Evolutionary conservation across 768 basidiomycete genomes (phyloP), one percentile per base, ranked within the genome.

Genomic region (Tephrocybe rancida): DNA sequence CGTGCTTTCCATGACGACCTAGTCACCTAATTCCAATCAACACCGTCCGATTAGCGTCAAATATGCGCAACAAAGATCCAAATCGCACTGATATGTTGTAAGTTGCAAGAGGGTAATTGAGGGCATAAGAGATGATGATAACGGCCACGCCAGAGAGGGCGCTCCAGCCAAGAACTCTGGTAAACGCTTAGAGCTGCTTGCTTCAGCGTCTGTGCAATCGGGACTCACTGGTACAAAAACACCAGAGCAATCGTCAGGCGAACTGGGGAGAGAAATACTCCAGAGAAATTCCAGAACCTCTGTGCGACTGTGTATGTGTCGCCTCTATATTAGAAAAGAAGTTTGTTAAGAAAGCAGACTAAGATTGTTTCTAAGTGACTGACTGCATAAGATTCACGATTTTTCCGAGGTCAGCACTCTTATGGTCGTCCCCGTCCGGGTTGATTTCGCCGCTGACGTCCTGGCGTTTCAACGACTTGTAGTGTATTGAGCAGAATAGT

Each of bases 331-430:
- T 18, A 42, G 29, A 41, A 56, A 37, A 24, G 48, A 41, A 56
- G n/a, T n/a, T n/a, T n/a, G n/a, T n/a, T n/a, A n/a, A 41, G 18
- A 62, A 22, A 5, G 7, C 21, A 44, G 8, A 47, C 14, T n/a
- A 41, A 21, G 22, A 39, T 39, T 0, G 54, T 35, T 54, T 6
- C 13, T 1, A 13, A 11, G 24, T 46, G n/a, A 58, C 44, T 35
- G 54, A 87, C 86, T 86, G 85, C 86, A 89, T 89, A 32, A 89
- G 71, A 62, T 89, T 88, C 7, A 87, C 80, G 26, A 89, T 85
- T 65, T 84, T 85, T 4, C 85, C 85, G n/a, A 88, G 69, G 58
- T 86, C 83, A 2, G 85, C 84, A 56, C 67, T 72, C 30, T 69
- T 70, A 21, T 68, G 67, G 25, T 74, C 70, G 44, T 74, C 69